Percentiles rank a stretch among this genome's conserved stretches.
phyloP scores from a whole-genome alignment of 192 early-diverging fungal species.

The Haplosporangium gracile region DNA sequence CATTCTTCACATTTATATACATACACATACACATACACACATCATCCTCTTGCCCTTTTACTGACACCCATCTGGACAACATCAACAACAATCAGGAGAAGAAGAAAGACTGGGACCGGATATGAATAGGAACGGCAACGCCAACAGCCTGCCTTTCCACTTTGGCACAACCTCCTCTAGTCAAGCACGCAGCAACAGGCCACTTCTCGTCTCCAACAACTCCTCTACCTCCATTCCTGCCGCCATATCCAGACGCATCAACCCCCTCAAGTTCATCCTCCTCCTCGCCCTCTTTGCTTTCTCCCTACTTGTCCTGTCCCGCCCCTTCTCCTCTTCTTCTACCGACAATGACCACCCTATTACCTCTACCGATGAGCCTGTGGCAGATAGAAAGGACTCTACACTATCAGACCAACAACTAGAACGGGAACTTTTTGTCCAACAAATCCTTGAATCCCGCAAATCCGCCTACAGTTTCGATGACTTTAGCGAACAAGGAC shows the following conservation, averaged over 20 bases:
- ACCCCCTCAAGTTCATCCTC: constrained; percentile 33
- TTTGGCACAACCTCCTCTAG: background rate
- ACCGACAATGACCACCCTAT: too few relatives aligned
- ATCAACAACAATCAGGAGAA: too few relatives aligned
- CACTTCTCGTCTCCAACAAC: background rate
- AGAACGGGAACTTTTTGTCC: constrained; percentile 27
- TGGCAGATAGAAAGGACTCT: too few relatives aligned
- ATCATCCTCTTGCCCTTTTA: background rate
- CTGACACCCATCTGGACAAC: too few relatives aligned
- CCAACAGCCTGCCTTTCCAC: constrained; percentile 38
- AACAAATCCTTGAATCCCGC: constrained; percentile 35
- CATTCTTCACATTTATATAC: background rate
- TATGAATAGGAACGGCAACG: constrained; percentile 39
- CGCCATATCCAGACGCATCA: constrained; percentile 17
- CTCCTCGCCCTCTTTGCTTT: constrained; percentile 22
- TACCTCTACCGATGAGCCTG: too few relatives aligned
- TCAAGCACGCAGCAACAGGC: background rate
- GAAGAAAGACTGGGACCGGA: background rate
- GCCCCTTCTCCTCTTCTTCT: constrained; percentile 9
- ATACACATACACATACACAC: background rate
- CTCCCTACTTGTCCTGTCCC: constrained; percentile 19
- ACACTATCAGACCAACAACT: background rate
- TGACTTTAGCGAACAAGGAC: constrained; percentile 51
- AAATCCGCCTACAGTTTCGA: constrained; percentile 46
- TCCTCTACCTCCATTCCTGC: background rate